Evolutionary conservation across 2,329 filamentous ascomycete species (phyloP), one percentile per base, ranked within the genome.

Genomic region (Epichloe elymi): DNA sequence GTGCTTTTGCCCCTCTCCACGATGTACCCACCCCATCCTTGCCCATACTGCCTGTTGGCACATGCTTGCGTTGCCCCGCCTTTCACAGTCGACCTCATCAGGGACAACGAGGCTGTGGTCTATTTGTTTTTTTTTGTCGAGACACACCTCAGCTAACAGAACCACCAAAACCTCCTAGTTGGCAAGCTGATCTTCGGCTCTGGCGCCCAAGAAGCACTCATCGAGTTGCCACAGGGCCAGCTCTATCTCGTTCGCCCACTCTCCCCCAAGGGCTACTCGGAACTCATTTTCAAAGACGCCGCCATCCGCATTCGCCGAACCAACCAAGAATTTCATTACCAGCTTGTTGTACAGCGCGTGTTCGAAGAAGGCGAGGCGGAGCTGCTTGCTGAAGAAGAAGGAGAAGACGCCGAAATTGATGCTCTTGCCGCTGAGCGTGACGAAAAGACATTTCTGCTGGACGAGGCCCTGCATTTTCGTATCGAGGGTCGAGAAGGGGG

Each of bases 281-380:
- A 98, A 69, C 88, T 97, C 65, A 95, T 98, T 69, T 98, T 96
- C 77, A 95, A 93, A 69, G 93, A 98, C 81, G 86, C 89, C 39
- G 86, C 88, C 45, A 88, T 91, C 49, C 88, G 85, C 56, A 94
- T 98, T 63, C 85, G 94, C 57, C 83, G 88, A 56, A 97, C 93
- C 15, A 90, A 87, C 19, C 90, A 95, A 66, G 89, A 97, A 50
- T 96, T 87, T 63, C 90, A 98, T 63, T 98, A 97, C 66, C 93
- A 98, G 67, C 86, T 98, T 12, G 91, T 97, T 40, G 80, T 97
- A 41, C 93, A 98, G 67, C 82, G 93, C 54, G 91, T 91, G 53
- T 98, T 95, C 74, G 93, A 98, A 64, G 93, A 98, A 70, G 93
- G 93, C 51, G 93, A 98, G 64, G 91, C 90, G 56, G 91, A 97